Evolutionary conservation across 371 early-diverging fungal species (phyloP), one percentile per base, ranked within the genome.

Genomic region (Choanephora cucurbitarum): DNA sequence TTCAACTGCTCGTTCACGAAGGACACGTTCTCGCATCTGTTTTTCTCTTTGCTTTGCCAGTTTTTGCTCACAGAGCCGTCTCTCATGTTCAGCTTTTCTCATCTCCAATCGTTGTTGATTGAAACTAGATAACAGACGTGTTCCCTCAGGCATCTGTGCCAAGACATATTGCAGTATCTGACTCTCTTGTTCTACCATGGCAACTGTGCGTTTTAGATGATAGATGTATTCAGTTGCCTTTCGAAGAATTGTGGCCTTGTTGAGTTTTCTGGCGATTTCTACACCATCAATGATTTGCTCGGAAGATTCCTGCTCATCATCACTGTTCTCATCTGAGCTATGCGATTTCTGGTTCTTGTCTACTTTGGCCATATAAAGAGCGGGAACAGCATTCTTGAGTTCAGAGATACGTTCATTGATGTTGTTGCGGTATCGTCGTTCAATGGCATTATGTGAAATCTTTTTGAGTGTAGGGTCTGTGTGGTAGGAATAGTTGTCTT

Each of bases 391-490:
- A 55, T 80, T 78, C 55, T 86, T 85, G 19, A 94, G 75, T 28
- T 93, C 91, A 32, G 79, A 70, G 44, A 94, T 93, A 43, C 93
- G 83, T 55, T 93, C 89, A 75, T 94, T 93, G 62, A 94, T 90
- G 67, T 93, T 94, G 69, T 91, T 92, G 58, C 95, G 83, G 69
- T 93, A 92, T 34, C 91, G 82, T 11, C 90, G 82, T 66, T 94
- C 95, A 42, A 93, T 92, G 1, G 90, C 92, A 58, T 93, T 94
- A 69, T 94, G 94, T 0, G 93, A 90, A 5, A 89, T 88, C 64
- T 91, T 93, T 65, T 91, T 89, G 0, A 58, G 33, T 22, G 59
- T 44, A 23, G 32, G 24, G 19, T 51, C 56, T 1, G 54, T 15
- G 33, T 19, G 31, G 49, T 39, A 3, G 23, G 22, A 11, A n/a